Base-by-base conservation (phyloP, 805 yeast species). In the Barnettozyma populi region DNA sequence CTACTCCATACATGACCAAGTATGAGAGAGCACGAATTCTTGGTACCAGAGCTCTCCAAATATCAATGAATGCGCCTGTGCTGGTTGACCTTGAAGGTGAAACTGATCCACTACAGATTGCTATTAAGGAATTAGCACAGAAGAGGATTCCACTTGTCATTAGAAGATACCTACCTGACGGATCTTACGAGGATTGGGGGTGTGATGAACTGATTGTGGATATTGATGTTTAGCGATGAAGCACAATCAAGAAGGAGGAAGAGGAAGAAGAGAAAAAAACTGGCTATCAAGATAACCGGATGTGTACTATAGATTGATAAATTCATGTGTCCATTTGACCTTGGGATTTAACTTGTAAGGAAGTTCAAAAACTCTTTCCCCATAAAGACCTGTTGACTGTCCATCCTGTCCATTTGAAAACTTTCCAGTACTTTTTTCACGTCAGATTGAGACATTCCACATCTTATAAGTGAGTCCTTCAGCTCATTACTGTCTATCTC, bases 1-100 rank as follows among this genome's bases (percentile, higher is more conserved):
- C 99, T 13, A 94, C 99, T 5, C 99, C 99, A 46, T 94, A 92
- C 66, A 90, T 94, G 98, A 94, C 99, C 49, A 94, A 95, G 65
- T 94, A 94, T 67, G 99, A 94, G 74, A 80, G 97, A 59, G 99
- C 99, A 7, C 81, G 99, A 72, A 89, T 94, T 52, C 77, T 94
- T 61, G 99, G 99, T 24, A 94, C 99, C 10, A 79, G 99, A 60
- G 99, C 99, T 2, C 73, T 94, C 55, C 99, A 94, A 69, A 92
- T 94, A 60, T 89, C 97, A 24, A 86, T 94, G 87, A 94, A 94
- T 64, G 99, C 99, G 1, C 99, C 99, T 2, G 98, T 94, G 3
- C 78, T 94, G 63, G 99, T 94, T 37, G 99, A 95, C 63, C 80
- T 94, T 49, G 99, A 94, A 70, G 99, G 99, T 63, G 99, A 95